Evolutionary conservation across 345 rosid genomes (phyloP).

Genomic region (Dipteronia dyeriana): DNA sequence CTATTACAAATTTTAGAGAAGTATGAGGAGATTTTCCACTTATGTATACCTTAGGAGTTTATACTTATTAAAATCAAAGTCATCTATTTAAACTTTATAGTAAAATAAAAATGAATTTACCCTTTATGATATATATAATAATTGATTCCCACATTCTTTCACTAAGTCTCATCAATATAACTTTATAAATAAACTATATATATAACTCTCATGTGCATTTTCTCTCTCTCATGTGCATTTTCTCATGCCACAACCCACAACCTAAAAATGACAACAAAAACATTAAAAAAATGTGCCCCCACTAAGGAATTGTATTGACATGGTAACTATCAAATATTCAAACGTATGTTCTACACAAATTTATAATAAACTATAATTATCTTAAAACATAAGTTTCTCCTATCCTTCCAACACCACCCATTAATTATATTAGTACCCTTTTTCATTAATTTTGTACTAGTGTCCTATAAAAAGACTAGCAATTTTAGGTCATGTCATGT

Average conservation of each 20-base stretch:
- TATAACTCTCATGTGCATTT: not conserved
- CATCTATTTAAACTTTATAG: no score
- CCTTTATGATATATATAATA: not conserved
- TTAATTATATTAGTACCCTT: not conserved
- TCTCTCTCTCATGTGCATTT: slow-evolving; percentile 4
- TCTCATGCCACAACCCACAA: slow-evolving; percentile 10
- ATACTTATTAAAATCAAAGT: no score
- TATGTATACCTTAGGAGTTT: no score
- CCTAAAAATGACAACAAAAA: not conserved
- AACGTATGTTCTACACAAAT: not conserved
- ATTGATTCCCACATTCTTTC: not conserved
- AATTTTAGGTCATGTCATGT: slow-evolving; percentile 29
- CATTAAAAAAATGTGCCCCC: slow-evolving; percentile 6
- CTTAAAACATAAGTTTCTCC: slow-evolving; percentile 5
- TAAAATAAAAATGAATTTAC: not conserved
- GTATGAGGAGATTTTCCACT: no score
- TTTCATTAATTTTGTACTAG: not conserved
- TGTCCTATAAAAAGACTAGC: slow-evolving; percentile 13
- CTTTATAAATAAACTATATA: not conserved
- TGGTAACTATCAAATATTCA: not conserved
- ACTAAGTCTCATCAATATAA: not conserved
- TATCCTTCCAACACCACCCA: not conserved
- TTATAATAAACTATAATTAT: not conserved
- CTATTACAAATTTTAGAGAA: no score
- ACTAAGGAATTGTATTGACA: not conserved